Evolutionary conservation across 495 filamentous ascomycete genomes (phyloP).

Genomic region (Neurospora hispaniola): DNA sequence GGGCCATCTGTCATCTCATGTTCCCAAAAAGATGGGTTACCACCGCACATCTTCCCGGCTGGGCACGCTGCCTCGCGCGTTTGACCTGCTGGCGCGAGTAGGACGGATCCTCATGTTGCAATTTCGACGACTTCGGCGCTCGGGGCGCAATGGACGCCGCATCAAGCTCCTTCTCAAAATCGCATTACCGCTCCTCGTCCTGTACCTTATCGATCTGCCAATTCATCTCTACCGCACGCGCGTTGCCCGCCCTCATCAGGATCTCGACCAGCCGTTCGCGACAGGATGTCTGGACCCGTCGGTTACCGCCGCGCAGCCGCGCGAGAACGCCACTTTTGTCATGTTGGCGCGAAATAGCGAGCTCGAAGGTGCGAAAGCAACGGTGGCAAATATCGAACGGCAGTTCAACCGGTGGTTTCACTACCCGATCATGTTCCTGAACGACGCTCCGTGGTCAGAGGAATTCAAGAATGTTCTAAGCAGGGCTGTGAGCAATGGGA

Average conservation of each 20-base stretch:
- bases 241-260: slow-evolving; percentile 22
- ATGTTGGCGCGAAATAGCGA: slow-evolving; percentile 92
- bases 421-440: slow-evolving; percentile 94
- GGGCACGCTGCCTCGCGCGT: neutral
- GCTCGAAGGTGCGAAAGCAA: slow-evolving; percentile 77
- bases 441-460: slow-evolving; percentile 76
- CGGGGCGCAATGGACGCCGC: neutral
- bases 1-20: neutral
- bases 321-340: slow-evolving; percentile 87
- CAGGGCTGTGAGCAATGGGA: slow-evolving; percentile 57
- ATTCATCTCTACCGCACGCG: slow-evolving; percentile 18
- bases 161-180: neutral
- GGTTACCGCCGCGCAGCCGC: slow-evolving; percentile 37
- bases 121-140: neutral
- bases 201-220: slow-evolving; percentile 19
- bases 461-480: slow-evolving; percentile 81
- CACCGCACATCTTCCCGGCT: neutral
- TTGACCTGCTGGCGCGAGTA: neutral
- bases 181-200: neutral
- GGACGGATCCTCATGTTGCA: neutral
- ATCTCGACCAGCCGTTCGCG: slow-evolving; percentile 35
- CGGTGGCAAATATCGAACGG: slow-evolving; percentile 82
- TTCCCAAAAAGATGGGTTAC: neutral
- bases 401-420: slow-evolving; percentile 98
- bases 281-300: slow-evolving; percentile 31